phyloP scores from a whole-genome alignment of 2,329 filamentous ascomycete species.

The Trichoderma atrobrunneum region DNA sequence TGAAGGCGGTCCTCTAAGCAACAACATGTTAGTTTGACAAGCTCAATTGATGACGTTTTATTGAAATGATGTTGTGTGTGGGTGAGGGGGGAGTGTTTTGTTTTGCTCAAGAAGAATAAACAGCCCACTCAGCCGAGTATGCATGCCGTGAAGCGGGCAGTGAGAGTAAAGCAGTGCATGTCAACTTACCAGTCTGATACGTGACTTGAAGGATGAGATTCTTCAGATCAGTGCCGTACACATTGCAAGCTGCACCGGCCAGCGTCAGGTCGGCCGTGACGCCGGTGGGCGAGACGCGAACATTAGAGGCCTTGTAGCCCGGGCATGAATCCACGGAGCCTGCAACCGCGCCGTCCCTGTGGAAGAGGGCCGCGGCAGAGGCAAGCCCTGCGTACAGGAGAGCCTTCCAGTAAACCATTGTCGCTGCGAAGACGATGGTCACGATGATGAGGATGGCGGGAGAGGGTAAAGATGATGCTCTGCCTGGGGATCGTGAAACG shows the following conservation, averaged over 20 bases:
- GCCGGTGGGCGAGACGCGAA: slow-evolving; percentile 49
- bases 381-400: slow-evolving; percentile 23
- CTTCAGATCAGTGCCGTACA: slow-evolving; percentile 73
- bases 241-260: slow-evolving; percentile 69
- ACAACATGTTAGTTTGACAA: neutral
- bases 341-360: slow-evolving; percentile 1
- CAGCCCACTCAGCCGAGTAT: neutral
- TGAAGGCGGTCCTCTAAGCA: slow-evolving; percentile 63
- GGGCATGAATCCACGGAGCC: slow-evolving; percentile 51
- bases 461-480: neutral
- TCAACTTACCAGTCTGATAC: slow-evolving; percentile 31
- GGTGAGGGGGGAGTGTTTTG: too few relatives aligned
- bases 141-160: too few relatives aligned
- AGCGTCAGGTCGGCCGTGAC: slow-evolving; percentile 69
- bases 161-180: too few relatives aligned
- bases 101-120: neutral
- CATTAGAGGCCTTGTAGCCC: slow-evolving; percentile 64
- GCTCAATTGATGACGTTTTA: neutral
- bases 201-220: slow-evolving; percentile 62
- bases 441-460: neutral
- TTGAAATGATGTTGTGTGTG: neutral
- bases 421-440: neutral
- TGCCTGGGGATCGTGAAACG: neutral
- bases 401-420: slow-evolving; percentile 24
- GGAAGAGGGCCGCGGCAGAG: slow-evolving; percentile 22